Base-by-base conservation (phyloP, 1,284 basidiomycete species). In the Rhizoctonia solani region DNA sequence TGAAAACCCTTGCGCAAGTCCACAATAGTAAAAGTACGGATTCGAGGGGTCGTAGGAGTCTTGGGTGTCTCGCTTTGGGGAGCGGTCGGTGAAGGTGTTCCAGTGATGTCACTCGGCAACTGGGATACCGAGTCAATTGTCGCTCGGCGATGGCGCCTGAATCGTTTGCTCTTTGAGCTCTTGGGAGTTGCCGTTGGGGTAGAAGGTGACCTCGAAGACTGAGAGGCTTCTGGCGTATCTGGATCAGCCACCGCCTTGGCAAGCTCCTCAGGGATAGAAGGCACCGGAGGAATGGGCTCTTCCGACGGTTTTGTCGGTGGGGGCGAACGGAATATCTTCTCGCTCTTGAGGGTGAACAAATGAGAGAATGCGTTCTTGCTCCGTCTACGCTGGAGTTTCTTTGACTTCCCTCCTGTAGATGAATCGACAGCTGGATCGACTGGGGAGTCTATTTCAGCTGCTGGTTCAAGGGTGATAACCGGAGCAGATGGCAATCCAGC, bases 1-100 rank as follows among this genome's bases (percentile, higher is more conserved):
- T 23, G 49, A 16, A 63, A 63, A 42, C 58, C 58, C n/a, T 63
- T 63, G 37, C 58, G 58, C n/a, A 63, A 23, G 34, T 63, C 58
- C 13, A 63, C 32, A 32, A 63, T 63, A 9, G 58, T 50, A 21
- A 63, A 63, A 11, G 58, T 46, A 25, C 58, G 30, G 27, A 47
- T 50, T 2, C 47, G 58, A 41, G 44, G 47, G n/a, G 58, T 50
- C 2, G 47, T 39, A 14, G 58, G 58, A 19, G 46, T 63, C 58
- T 63, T 63, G 34, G 58, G 58, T 4, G 58, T 63, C 19, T 63
- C 46, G 13, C 30, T 3, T 4, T 49, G 50, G 32, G 29, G 27
- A 16, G 23, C 29, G 1, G 58, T 37, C 3, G 25, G 37, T 8
- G 27, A 44, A 47, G 14, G 42, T 27, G 42, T 30, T 34, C 46